phyloP scores from a whole-genome alignment of 371 early-diverging fungal species.

The Batkoa obscura region DNA sequence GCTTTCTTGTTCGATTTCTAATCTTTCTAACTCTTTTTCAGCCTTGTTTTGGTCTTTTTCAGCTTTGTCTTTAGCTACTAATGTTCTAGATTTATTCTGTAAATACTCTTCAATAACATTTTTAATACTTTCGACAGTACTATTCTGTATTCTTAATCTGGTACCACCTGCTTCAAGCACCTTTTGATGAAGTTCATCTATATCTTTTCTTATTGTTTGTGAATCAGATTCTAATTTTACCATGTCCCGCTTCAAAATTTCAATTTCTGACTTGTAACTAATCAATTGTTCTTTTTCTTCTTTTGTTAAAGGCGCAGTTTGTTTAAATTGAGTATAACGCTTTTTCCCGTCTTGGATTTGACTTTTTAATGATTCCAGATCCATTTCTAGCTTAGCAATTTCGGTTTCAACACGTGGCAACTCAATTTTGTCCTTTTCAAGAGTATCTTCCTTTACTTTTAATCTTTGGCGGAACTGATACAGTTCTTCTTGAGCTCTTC shows the following conservation, averaged over 20 bases:
- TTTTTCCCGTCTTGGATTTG: not conserved
- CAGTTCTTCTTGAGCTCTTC: constrained; percentile 30
- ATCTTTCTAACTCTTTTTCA: constrained; percentile 38
- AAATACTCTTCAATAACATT: constrained; percentile 47
- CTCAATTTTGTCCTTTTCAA: constrained; percentile 27
- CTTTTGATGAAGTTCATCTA: constrained; percentile 56
- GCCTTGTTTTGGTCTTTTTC: constrained; percentile 23
- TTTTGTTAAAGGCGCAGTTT: not conserved
- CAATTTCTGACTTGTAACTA: constrained; percentile 19
- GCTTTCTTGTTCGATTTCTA: constrained; percentile 32
- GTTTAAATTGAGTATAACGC: not conserved
- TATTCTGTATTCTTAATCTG: constrained; percentile 63
- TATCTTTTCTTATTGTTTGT: constrained; percentile 34
- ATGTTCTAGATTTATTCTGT: constrained; percentile 37
- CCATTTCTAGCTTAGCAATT: constrained; percentile 56
- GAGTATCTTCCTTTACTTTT: constrained; percentile 24
- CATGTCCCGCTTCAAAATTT: constrained; percentile 16
- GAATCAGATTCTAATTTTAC: constrained; percentile 19
- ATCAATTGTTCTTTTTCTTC: constrained; percentile 16
- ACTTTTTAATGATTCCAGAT: constrained; percentile 22
- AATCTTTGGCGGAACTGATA: constrained; percentile 25
- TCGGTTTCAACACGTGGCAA: constrained; percentile 42
- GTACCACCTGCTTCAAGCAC: constrained; percentile 84
- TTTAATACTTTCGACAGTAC: constrained; percentile 60
- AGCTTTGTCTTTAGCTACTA: constrained; percentile 43